phyloP scores from a whole-genome alignment of 805 yeast species.

The Pichia gijzeniarum region DNA sequence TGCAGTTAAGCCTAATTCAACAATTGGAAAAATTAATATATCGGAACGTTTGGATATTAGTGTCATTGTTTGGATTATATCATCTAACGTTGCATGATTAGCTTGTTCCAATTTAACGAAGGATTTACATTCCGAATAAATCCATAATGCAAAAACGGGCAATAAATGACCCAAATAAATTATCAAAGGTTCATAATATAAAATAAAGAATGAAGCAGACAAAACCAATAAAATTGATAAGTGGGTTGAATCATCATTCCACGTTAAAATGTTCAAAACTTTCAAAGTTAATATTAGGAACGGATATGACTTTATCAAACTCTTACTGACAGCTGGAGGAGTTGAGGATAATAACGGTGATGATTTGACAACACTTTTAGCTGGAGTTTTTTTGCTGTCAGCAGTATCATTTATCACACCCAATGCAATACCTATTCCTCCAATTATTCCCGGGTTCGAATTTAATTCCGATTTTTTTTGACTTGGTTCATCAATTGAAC shows the following conservation, averaged over 20 bases:
- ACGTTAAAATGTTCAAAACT: slow-evolving; percentile 65
- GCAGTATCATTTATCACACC: neutral
- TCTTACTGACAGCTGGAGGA: slow-evolving; percentile 85
- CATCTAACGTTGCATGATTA: slow-evolving; percentile 77
- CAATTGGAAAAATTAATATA: slow-evolving; percentile 71
- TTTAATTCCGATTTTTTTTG: neutral
- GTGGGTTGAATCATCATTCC: slow-evolving; percentile 84
- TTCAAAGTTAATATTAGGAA: slow-evolving; percentile 70
- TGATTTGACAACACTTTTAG: slow-evolving; percentile 36
- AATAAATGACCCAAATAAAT: slow-evolving; percentile 79
- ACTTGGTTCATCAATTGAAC: neutral
- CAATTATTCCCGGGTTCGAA: neutral
- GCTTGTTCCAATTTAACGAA: slow-evolving; percentile 53
- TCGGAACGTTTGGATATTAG: slow-evolving; percentile 72
- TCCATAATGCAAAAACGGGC: slow-evolving; percentile 52
- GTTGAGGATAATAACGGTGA: slow-evolving; percentile 84
- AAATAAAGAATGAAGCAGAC: slow-evolving; percentile 47
- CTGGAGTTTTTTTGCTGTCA: neutral
- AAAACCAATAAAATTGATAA: slow-evolving; percentile 46
- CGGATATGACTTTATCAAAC: slow-evolving; percentile 79
- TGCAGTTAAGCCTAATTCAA: slow-evolving; percentile 62
- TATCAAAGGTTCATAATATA: slow-evolving; percentile 74
- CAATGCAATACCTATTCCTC: slow-evolving; percentile 6
- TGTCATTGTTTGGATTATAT: slow-evolving; percentile 70
- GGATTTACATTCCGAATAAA: slow-evolving; percentile 53